These are phyloP conservation scores for Geotrichum restrictum DNA, from an alignment of 1,139 yeast species.

Conservation along the genomic window DNA sequence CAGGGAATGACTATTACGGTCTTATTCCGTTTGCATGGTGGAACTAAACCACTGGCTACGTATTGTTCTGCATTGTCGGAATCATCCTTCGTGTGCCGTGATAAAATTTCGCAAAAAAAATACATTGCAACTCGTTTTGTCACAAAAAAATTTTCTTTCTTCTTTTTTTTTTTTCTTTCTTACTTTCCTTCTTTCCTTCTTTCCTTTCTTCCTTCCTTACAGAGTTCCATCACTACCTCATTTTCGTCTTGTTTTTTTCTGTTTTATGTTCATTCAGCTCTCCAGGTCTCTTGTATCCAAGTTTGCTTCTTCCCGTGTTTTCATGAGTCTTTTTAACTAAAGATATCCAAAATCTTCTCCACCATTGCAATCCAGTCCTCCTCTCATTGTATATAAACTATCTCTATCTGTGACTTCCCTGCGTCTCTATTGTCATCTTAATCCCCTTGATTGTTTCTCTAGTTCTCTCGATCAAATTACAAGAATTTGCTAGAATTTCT, in stretches of 20 bases:
- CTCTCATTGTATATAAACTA: slow-evolving; percentile 5
- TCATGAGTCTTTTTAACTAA: slow-evolving; percentile 8
- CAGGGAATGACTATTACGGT: too few relatives aligned
- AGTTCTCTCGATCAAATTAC: background rate
- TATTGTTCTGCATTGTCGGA: too few relatives aligned
- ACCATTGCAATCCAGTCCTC: background rate
- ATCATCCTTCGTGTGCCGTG: too few relatives aligned
- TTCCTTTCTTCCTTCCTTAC: background rate
- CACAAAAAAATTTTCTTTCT: slow-evolving; percentile 6
- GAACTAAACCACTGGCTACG: too few relatives aligned
- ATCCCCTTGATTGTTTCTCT: slow-evolving; percentile 1
- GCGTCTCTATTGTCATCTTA: background rate
- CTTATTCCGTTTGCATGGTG: too few relatives aligned
- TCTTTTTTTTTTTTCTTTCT: background rate
- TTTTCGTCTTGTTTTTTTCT: background rate
- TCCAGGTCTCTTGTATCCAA: background rate
- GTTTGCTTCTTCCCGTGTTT: background rate
- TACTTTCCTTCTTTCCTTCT: background rate
- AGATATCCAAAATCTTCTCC: background rate
- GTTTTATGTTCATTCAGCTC: slow-evolving; percentile 2
- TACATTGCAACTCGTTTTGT: background rate
- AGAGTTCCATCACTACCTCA: slow-evolving; percentile 1
- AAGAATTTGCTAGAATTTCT: background rate
- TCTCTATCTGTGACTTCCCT: background rate
- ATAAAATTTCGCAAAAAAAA: background rate